phyloP scores from a whole-genome alignment of 2,329 filamentous ascomycete genomes.

The Fonsecaea erecta region DNA sequence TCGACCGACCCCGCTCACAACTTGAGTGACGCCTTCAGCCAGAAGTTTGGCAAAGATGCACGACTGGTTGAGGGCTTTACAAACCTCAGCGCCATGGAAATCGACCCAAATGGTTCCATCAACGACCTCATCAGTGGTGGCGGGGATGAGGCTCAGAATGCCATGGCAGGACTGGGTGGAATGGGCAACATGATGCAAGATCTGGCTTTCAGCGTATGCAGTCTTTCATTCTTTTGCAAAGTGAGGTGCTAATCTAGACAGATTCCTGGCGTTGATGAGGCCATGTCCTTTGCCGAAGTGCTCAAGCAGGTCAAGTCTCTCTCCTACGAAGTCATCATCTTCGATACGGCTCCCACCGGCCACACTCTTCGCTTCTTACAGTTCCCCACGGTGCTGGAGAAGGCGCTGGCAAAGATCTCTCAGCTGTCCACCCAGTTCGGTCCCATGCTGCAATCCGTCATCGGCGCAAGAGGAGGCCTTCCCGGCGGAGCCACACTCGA shows the following conservation, averaged over 20 bases:
- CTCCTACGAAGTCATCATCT: slow-evolving; percentile 98
- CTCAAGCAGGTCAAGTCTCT: slow-evolving; percentile 99
- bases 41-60: slow-evolving; percentile 99
- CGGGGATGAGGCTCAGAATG: slow-evolving; percentile 72
- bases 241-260: slow-evolving; percentile 44
- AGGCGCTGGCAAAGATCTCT: slow-evolving; percentile 95
- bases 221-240: background rate
- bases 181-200: slow-evolving; percentile 99
- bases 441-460: slow-evolving; percentile 90
- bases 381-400: slow-evolving; percentile 97
- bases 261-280: slow-evolving; percentile 98
- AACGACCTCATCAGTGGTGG: slow-evolving; percentile 86
- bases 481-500: slow-evolving; percentile 92
- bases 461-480: slow-evolving; percentile 75
- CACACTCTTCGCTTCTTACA: slow-evolving; percentile 98
- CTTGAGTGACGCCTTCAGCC: slow-evolving; percentile 93
- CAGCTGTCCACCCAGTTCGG: slow-evolving; percentile 94
- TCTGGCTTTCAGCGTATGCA: slow-evolving; percentile 81
- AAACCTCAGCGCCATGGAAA: slow-evolving; percentile 98
- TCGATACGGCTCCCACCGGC: slow-evolving; percentile 96
- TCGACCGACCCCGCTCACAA: slow-evolving; percentile 99
- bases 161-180: slow-evolving; percentile 68
- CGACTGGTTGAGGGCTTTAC: slow-evolving; percentile 87
- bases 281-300: slow-evolving; percentile 99
- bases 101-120: slow-evolving; percentile 96